phyloP scores from a whole-genome alignment of 352 stramenopile genomes.

The Phytophthora syringae region DNA sequence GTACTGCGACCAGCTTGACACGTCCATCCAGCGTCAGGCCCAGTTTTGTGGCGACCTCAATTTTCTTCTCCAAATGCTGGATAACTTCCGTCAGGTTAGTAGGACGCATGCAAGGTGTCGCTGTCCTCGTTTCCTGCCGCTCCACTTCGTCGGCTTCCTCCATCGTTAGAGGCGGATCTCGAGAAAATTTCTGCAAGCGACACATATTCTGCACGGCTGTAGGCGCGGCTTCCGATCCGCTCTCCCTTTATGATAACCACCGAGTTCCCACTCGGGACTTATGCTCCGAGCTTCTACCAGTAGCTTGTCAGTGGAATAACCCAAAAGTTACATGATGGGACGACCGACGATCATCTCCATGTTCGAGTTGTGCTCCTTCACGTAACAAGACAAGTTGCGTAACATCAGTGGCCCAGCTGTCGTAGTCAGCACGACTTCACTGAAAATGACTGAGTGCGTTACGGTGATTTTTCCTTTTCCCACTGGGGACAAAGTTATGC shows the following conservation, averaged over 20 bases:
- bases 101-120: not conserved
- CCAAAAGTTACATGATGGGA: not conserved
- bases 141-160: not conserved
- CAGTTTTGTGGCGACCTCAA: not conserved
- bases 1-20: not conserved
- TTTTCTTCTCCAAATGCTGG: not conserved
- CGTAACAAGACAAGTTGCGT: not conserved
- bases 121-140: too few species aligned
- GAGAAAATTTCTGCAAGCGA: not conserved
- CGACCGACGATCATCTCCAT: not conserved
- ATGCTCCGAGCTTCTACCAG: not conserved
- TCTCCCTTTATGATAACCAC: not conserved
- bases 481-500: not conserved
- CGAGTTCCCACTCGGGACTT: not conserved
- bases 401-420: not conserved
- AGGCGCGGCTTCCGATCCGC: not conserved
- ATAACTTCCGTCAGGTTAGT: not conserved
- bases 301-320: not conserved
- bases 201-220: not conserved
- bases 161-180: not conserved
- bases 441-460: not conserved
- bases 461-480: not conserved
- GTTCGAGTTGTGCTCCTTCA: not conserved
- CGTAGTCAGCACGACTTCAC: not conserved
- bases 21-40: not conserved